phyloP scores from a whole-genome alignment of 345 rosid species.

The Brassica rapa region DNA sequence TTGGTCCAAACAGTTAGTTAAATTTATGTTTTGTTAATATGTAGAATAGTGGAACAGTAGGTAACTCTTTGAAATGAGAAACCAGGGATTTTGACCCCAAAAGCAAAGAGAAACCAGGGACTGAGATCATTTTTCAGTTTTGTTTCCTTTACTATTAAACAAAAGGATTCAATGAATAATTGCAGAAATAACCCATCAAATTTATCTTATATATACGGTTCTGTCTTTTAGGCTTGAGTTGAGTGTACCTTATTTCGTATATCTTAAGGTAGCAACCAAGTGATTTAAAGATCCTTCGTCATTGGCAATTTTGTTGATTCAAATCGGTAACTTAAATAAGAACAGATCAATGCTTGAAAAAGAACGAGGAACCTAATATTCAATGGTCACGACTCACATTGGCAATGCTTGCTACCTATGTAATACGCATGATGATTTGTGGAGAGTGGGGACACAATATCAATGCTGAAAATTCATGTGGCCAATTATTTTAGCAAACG shows the following conservation, averaged over 20 bases:
- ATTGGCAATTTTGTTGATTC: slow-evolving; percentile 8
- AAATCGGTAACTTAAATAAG: neutral
- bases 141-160: neutral
- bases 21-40: neutral
- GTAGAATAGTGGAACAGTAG: neutral
- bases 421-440: no score
- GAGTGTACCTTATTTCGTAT: neutral
- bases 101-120: neutral
- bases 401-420: no score
- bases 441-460: no score
- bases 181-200: neutral
- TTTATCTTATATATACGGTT: neutral
- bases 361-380: neutral
- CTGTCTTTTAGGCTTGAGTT: neutral
- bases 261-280: slow-evolving; percentile 3
- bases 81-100: neutral
- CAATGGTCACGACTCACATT: no score
- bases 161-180: neutral
- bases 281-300: neutral
- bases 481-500: no score
- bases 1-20: neutral
- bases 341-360: neutral
- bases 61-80: neutral
- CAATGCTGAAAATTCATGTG: no score
- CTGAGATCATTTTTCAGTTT: neutral